Evolutionary conservation across 768 basidiomycete genomes (phyloP), one percentile per base, ranked within the genome.

Genomic region (Russula brevipes): DNA sequence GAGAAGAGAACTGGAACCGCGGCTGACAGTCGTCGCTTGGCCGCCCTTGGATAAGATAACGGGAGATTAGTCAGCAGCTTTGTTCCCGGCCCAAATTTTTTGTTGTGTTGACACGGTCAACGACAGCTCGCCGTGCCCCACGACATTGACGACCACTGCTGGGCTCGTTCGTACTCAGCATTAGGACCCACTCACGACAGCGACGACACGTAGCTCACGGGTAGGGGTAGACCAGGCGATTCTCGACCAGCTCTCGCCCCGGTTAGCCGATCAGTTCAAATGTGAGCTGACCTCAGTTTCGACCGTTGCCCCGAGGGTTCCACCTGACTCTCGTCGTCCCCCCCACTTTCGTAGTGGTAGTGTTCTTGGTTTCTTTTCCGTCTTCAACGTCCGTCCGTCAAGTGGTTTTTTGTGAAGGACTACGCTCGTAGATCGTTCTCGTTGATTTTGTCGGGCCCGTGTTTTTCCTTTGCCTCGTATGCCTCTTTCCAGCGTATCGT

Each of bases 101-200:
- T 33, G 33, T n/a, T 16, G 33, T 19, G 41, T 12, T 5, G 46
- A 54, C 38, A 16, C 5, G 35, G 30, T 36, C n/a, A 17, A 30
- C 45, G 6, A 33, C 36, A 53, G 58, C 58, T 59, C 46, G 61
- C 54, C 24, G 57, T 44, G 57, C 57, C 46, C 47, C 35, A 53
- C 63, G 63, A 50, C 39, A 33, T 56, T 55, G 19, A 64, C 63
- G 58, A 55, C 54, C 39, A 38, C 54, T 8, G 58, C 54, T 8
- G 58, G 4, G 63, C 14, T 33, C 53, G 0, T 19, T 36, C 17
- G 16, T 44, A 41, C 39, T 44, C 39, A 36, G 47, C 30, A 11
- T 57, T 19, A 39, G 12, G 61, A n/a, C 49, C 61, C 41, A 52
- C 42, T 41, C 24, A 62, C 61, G 61, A 35, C 50, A 46, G 50